phyloP scores from a whole-genome alignment of 495 filamentous ascomycete genomes.

The Neurospora sp. region DNA sequence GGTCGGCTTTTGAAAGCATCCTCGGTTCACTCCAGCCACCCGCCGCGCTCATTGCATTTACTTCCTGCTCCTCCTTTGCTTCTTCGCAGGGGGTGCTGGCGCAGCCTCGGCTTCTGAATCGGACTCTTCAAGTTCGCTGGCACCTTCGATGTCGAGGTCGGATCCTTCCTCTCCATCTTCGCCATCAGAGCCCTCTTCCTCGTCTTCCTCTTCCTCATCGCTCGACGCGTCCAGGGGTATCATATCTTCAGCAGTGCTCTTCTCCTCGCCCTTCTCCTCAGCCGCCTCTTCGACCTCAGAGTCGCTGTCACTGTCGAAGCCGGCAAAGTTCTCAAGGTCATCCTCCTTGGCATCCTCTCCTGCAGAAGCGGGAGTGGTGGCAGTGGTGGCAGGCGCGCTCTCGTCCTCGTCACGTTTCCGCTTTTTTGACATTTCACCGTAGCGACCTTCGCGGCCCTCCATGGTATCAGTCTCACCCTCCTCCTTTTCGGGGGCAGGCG shows the following conservation, averaged over 20 bases:
- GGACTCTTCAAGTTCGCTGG: constrained; percentile 10
- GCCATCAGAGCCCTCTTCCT: constrained; percentile 20
- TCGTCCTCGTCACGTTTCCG: constrained; percentile 45
- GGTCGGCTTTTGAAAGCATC: not conserved
- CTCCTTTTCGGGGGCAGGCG: constrained; percentile 58
- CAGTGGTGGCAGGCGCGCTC: constrained; percentile 24
- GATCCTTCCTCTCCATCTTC: constrained; percentile 16
- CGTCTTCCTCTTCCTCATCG: constrained; percentile 37
- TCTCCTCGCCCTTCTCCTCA: constrained; percentile 20
- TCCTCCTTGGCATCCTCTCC: constrained; percentile 17
- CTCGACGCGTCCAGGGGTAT: constrained; percentile 42
- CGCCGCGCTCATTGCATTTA: not conserved
- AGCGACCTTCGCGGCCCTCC: constrained; percentile 44
- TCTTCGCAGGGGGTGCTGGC: constrained; percentile 9
- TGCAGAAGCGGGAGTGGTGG: constrained; percentile 12
- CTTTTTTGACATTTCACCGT: constrained; percentile 51
- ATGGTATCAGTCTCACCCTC: constrained; percentile 45
- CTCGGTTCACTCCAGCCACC: not conserved
- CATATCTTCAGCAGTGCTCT: constrained; percentile 35
- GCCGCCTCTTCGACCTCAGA: constrained; percentile 30
- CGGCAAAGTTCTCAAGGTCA: constrained; percentile 31
- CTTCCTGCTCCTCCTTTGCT: constrained; percentile 17
- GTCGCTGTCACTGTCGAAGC: constrained; percentile 41
- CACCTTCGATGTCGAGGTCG: constrained; percentile 16
- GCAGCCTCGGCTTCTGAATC: constrained; percentile 15